A percentile compares a stretch with the other conserved stretches of the same genome.
Conservation (phyloP, 495 filamentous ascomycete genomes). For the Pseudevernia furfuracea region DNA sequence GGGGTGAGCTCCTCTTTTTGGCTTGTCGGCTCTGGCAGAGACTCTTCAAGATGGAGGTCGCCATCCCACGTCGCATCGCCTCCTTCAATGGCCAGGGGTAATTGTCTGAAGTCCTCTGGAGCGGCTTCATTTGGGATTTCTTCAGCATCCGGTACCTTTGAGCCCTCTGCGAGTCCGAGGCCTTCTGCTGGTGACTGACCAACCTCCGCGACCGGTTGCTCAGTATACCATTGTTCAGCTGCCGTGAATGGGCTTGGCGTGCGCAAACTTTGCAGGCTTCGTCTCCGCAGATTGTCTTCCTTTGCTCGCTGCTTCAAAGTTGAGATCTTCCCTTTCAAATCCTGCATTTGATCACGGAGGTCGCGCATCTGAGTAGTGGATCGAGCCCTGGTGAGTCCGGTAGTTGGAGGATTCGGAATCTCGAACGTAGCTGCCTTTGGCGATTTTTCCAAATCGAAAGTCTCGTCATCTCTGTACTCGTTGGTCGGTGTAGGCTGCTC, state of each 20-base stretch:
- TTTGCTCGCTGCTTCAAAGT: conserved; percentile 72
- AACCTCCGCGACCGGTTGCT: conserved; percentile 31
- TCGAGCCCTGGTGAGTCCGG: conserved; percentile 41
- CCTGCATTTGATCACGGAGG: conserved; percentile 87
- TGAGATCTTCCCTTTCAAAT: conserved; percentile 85
- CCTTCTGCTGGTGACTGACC: conserved; percentile 1
- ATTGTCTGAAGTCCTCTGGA: neutral
- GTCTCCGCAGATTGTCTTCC: conserved; percentile 72
- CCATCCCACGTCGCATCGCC: conserved; percentile 12
- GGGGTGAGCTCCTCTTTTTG: neutral
- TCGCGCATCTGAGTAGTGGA: conserved; percentile 69
- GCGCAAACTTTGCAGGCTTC: conserved; percentile 75
- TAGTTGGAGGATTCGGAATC: conserved; percentile 8
- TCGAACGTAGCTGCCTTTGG: conserved; percentile 12
- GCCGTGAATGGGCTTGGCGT: conserved; percentile 80
- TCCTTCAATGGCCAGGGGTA: neutral
- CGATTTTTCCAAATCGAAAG: conserved; percentile 7
- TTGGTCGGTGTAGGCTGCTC: conserved; percentile 14
- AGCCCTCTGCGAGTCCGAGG: neutral
- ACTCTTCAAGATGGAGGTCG: conserved; percentile 26
- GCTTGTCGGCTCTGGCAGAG: neutral
- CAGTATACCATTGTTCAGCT: conserved; percentile 66
- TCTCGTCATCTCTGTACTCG: conserved; percentile 9
- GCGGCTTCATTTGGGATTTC: neutral
- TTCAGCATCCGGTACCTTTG: conserved; percentile 4